Evolutionary conservation across 2,329 filamentous ascomycete genomes (phyloP).

Genomic region (Verticillium zaregamsianum): DNA sequence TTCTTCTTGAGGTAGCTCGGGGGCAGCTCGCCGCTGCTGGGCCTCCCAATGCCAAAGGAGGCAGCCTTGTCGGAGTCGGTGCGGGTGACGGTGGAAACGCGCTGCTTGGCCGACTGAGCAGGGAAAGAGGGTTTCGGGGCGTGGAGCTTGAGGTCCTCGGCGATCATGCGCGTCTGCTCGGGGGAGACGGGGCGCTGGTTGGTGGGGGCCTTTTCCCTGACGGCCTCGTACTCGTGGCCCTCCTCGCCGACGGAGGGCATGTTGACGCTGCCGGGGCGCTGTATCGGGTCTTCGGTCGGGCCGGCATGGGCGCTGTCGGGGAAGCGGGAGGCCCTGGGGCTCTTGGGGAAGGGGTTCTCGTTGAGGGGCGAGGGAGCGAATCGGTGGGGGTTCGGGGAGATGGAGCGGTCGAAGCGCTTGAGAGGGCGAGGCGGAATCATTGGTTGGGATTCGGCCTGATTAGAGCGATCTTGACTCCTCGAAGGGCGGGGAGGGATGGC

Average conservation of each 20-base stretch:
- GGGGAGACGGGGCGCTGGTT: constrained; percentile 31
- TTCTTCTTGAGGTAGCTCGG: constrained; percentile 58
- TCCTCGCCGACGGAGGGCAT: constrained; percentile 87
- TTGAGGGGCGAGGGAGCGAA: constrained; percentile 86
- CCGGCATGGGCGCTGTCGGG: constrained; percentile 26
- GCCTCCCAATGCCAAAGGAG: constrained; percentile 75
- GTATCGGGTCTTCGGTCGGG: constrained; percentile 32
- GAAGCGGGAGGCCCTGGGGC: constrained; percentile 30
- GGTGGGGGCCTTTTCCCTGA: constrained; percentile 35
- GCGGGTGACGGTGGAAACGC: constrained; percentile 78
- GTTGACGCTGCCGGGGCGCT: constrained; percentile 70
- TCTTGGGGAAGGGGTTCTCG: constrained; percentile 55
- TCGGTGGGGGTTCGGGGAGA: constrained; percentile 72
- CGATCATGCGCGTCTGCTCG: constrained; percentile 73
- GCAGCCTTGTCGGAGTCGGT: constrained; percentile 88
- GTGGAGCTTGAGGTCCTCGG: constrained; percentile 78
- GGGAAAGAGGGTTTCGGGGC: constrained; percentile 86
- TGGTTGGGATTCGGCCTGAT: constrained; percentile 43
- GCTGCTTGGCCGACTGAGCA: constrained; percentile 73
- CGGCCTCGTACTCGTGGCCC: constrained; percentile 76
- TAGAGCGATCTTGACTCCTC: constrained; percentile 43
- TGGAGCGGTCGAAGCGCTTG: constrained; percentile 68
- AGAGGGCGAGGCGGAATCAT: constrained; percentile 74
- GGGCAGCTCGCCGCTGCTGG: constrained; percentile 49
- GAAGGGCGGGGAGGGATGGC: constrained; percentile 53